Evolutionary conservation across 2,329 filamentous ascomycete species (phyloP).

Genomic region (Penicillium sp.): DNA sequence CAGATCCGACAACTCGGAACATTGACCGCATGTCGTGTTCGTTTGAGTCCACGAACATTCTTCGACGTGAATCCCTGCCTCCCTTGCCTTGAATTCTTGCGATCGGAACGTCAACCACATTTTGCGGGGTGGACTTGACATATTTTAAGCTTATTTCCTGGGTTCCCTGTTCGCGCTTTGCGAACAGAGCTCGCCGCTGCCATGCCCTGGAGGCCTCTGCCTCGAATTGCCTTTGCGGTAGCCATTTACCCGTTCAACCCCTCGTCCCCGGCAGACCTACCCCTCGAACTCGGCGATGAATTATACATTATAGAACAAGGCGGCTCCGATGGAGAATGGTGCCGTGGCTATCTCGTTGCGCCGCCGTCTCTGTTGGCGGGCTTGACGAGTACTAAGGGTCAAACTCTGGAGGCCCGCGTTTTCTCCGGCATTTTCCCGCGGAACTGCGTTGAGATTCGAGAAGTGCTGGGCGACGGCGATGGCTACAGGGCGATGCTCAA

Average conservation of each 20-base stretch:
- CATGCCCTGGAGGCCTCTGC: conserved; percentile 97
- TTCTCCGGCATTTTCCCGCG: conserved; percentile 98
- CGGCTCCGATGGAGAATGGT: conserved; percentile 79
- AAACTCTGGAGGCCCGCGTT: conserved; percentile 90
- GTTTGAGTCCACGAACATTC: conserved; percentile 27
- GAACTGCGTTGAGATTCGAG: conserved; percentile 90
- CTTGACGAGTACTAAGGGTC: conserved; percentile 83
- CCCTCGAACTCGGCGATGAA: conserved; percentile 96
- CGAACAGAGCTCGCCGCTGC: conserved; percentile 23
- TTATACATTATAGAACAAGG: conserved; percentile 98
- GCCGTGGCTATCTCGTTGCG: conserved; percentile 90
- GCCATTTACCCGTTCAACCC: conserved; percentile 92
- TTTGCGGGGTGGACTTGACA: conserved; percentile 24
- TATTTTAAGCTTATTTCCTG: conserved; percentile 15
- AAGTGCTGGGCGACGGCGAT: conserved; percentile 77
- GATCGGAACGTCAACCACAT: conserved; percentile 21
- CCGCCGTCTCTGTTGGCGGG: conserved; percentile 90
- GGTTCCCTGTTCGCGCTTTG: conserved; percentile 3
- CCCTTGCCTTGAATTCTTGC: conserved; percentile 15
- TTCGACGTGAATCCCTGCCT: conserved; percentile 12
- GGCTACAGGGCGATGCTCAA: conserved; percentile 33
- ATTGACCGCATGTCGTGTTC: conserved; percentile 29
- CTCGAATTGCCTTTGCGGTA: conserved; percentile 95
- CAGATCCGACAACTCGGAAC: conserved; percentile 10
- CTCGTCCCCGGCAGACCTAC: conserved; percentile 82